Evolutionary conservation across 352 stramenopile genomes (phyloP), one percentile per base, ranked within the genome.

Genomic region (Phytophthora melonis): DNA sequence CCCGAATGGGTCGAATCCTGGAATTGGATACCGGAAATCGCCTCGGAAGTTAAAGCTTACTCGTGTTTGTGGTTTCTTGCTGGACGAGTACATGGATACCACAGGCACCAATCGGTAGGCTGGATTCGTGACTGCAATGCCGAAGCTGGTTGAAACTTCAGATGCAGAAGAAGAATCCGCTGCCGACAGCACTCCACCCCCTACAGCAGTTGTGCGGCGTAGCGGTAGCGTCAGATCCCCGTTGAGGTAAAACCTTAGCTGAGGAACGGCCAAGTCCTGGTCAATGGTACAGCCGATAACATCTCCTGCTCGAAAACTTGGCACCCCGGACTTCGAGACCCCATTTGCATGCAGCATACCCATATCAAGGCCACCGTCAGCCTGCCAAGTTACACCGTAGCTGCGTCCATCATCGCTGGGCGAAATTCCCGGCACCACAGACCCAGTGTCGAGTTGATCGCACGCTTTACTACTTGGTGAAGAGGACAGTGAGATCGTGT

Each of bases 31-130:
- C 43, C 76, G 78, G 60, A 95, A 95, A 70, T 75, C 73, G 61
- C 88, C 85, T 58, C 84, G 86, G 74, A 95, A 95, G 68, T 95
- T 93, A 76, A 93, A 86, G 32, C 75, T 82, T 65, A 93, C 83
- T 73, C 84, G 80, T 73, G 87, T 91, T 60, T 86, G 85, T 9
- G 87, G 86, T 56, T 91, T 90, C 58, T 87, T 84, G 58, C 82
- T 85, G 11, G 80, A 88, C 43, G 88, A 93, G 62, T 93, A 93
- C 83, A 93, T 90, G n/a, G 85, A 91, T 6, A 92, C 80, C 2
- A 87, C 86, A 0, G 88, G 88, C 21, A 87, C 77, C 52, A 95
- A 66, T 27, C 77, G 81, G 75, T 93, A 91, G 10, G 84, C 74
- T 11, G 83, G 81, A 47, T 90, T 93, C 7, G 87, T 85, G 41